Percentiles rank a stretch among this genome's conserved stretches.
Conservation (phyloP, 768 basidiomycete species). For the Tylopilus sp. region DNA sequence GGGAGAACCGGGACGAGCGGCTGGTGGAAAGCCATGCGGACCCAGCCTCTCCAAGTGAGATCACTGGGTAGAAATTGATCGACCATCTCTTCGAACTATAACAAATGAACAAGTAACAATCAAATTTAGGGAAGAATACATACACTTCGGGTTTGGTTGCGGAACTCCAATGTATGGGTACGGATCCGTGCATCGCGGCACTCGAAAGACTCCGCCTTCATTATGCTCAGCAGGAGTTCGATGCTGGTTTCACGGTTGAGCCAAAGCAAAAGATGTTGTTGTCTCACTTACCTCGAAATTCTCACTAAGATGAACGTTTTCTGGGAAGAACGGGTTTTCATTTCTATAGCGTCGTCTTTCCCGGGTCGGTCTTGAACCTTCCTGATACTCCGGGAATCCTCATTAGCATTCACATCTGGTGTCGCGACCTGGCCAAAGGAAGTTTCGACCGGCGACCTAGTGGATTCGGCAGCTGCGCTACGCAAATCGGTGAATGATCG, state of each 20-base stretch:
- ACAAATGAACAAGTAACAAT: conserved; percentile 2
- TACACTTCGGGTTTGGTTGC: conserved; percentile 81
- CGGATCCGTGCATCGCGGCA: conserved; percentile 76
- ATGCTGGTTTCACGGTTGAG: conserved; percentile 42
- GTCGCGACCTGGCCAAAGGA: conserved; percentile 7
- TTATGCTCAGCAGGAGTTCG: conserved; percentile 70
- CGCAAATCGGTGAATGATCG: conserved; percentile 72
- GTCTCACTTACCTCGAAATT: conserved; percentile 56
- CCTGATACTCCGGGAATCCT: conserved; percentile 21
- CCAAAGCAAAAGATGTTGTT: conserved; percentile 4
- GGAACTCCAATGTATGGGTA: conserved; percentile 77
- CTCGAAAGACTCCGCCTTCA: conserved; percentile 82
- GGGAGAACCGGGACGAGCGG: conserved; percentile 75
- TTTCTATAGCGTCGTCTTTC: conserved; percentile 67
- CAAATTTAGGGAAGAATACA: conserved; percentile 26
- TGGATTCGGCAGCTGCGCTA: conserved; percentile 38
- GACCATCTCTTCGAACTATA: conserved; percentile 73
- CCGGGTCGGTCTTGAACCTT: conserved; percentile 18
- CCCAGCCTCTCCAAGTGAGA: conserved; percentile 77
- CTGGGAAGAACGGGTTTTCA: conserved; percentile 75
- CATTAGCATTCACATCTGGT: conserved; percentile 18
- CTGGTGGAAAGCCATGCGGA: conserved; percentile 80
- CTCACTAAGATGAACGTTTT: conserved; percentile 82
- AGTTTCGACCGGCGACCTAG: conserved; percentile 13
- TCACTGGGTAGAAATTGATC: conserved; percentile 78